Base-by-base conservation (phyloP, 208 protist genomes). In the Crithidia bombi region DNA sequence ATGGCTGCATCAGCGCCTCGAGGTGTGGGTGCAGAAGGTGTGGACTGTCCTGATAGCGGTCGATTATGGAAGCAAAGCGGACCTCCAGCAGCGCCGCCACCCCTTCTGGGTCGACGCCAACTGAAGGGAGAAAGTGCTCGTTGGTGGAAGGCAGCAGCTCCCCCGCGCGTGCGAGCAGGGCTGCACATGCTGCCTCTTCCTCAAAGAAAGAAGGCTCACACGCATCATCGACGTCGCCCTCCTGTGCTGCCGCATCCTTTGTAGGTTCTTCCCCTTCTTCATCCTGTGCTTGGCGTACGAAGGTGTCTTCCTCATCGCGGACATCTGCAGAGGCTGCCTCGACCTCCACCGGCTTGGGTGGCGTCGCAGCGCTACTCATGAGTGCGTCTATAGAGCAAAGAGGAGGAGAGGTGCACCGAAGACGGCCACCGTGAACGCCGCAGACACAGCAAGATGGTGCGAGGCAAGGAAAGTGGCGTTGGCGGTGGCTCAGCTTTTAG, bases 21-120 rank as follows among this genome's bases (percentile, higher is more conserved):
- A 98, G 74, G 72, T 98, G 78, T 1, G 87, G 78, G 63, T 98
- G 90, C 10, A 99, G 85, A 17, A 99, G 77, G 57, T 95, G 85
- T 19, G 97, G 89, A 72, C 87, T 88, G 82, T 99, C 96, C 65
- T 98, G 97, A 73, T 99, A 99, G 38, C 90, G 86, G 25, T 95
- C 88, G 2, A 98, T 47, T 6, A 93, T 87, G 36, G 78, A 73
- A 14, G 79, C 67, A n/a, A 96, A 70, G 32, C 81, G 75, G 30
- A 65, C 64, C 52, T 92, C 80, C 39, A 96, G 26, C 49, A 86
- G 62, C 1, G 80, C 80, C 35, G 90, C 87, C 21, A 78, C 82
- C 5, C 91, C 91, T 10, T 83, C 44, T 1, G 90, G 82, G 28
- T 88, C 87, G 46, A 82, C 63, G 7, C 82, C 84, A 19, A 85